A percentile compares a stretch with the other conserved stretches of the same genome.
Evolutionary conservation across 495 filamentous ascomycete genomes (phyloP).

Genomic region (Aspergillus sparsus): DNA sequence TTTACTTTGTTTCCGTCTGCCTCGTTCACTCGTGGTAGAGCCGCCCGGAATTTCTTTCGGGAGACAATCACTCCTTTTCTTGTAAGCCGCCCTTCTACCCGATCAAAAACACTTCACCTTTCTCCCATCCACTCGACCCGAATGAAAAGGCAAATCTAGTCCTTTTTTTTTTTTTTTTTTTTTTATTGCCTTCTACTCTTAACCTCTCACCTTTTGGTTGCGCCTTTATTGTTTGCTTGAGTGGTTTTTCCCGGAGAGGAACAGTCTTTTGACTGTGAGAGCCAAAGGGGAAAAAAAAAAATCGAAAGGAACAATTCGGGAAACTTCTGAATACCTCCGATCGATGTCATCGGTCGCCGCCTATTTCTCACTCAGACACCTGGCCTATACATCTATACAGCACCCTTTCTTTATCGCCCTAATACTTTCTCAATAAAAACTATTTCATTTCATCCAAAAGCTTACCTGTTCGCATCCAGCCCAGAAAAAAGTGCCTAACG

Average conservation of each 20-base stretch:
- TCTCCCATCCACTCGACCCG: slow-evolving; percentile 9
- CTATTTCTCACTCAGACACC: slow-evolving; percentile 17
- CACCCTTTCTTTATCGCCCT: neutral
- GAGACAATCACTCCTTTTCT: slow-evolving; percentile 31
- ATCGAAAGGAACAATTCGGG: slow-evolving; percentile 16
- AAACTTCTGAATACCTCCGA: slow-evolving; percentile 13
- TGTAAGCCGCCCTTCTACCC: slow-evolving; percentile 27
- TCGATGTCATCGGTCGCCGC: slow-evolving; percentile 26
- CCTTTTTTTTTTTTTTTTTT: neutral
- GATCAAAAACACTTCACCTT: slow-evolving; percentile 8
- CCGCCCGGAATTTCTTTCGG: slow-evolving; percentile 21
- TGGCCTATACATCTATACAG: slow-evolving; percentile 7
- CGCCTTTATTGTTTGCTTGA: neutral
- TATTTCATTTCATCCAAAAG: slow-evolving; percentile 6
- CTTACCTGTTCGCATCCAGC: slow-evolving; percentile 10
- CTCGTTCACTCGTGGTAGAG: slow-evolving; percentile 47
- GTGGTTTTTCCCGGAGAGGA: neutral
- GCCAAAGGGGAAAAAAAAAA: slow-evolving; percentile 11
- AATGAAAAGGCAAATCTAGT: slow-evolving; percentile 15
- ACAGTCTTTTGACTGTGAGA: neutral
- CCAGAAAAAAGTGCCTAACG: slow-evolving; percentile 10
- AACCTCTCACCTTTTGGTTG: neutral
- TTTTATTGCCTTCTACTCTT: neutral
- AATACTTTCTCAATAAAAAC: neutral
- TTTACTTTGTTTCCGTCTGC: slow-evolving; percentile 27